These are phyloP conservation scores for Acanthamoeba culbertsoni DNA, from an alignment of 208 protist genomes.

Conservation along the genomic window DNA sequence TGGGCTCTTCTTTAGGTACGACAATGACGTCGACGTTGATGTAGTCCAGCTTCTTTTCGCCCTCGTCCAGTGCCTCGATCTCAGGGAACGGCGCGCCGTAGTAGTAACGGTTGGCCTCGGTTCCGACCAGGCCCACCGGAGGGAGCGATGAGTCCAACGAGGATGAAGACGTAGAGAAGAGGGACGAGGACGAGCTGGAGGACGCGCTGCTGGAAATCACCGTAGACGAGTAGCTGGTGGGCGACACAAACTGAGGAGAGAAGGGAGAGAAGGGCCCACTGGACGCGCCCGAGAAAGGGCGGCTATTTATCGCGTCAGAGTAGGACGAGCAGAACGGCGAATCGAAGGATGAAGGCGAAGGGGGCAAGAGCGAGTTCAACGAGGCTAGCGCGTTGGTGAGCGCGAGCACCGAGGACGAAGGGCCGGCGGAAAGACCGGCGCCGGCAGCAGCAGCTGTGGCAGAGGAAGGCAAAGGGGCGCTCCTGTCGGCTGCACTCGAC, in stretches of 20 bases:
- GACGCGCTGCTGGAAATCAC: background rate
- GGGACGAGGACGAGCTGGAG: background rate
- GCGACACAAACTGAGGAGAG: background rate
- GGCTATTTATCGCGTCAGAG: background rate
- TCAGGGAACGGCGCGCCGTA: background rate
- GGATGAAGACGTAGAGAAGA: background rate
- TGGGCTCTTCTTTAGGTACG: background rate
- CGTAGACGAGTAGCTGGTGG: background rate
- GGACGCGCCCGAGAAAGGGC: background rate
- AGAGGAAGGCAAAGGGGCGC: background rate
- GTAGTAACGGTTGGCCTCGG: background rate
- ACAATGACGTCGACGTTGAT: slow-evolving; percentile 24
- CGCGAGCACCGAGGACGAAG: background rate
- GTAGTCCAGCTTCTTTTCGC: background rate
- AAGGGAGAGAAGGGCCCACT: background rate
- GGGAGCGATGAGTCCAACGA: background rate
- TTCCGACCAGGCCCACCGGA: background rate
- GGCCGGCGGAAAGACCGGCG: no score
- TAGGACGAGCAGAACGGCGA: background rate
- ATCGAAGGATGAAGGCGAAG: background rate
- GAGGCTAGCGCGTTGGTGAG: background rate
- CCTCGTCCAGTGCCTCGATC: background rate
- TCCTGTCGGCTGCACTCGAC: background rate
- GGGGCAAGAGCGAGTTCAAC: background rate
- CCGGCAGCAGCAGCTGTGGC: background rate